Base-by-base conservation (phyloP, 176 grass and related monocot genomes). In the Carex pumila region DNA sequence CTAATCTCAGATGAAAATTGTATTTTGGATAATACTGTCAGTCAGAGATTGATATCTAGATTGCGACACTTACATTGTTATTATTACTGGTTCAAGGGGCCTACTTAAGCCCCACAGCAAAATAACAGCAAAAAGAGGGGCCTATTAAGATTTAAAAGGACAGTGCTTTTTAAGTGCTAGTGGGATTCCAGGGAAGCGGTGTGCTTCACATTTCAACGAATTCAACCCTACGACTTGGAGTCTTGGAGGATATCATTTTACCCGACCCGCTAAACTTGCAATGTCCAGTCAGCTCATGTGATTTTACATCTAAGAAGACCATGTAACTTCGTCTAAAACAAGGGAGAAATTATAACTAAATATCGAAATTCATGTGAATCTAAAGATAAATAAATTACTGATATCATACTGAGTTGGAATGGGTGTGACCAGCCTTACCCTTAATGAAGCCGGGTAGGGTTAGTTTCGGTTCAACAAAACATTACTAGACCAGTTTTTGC, bases 61-160 rank as follows among this genome's bases (percentile, higher is more conserved):
- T 52, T 25, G 70, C 45, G 70, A 74, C 43, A 74, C 70, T 25
- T 74, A 25, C 12, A 72, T 72, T 72, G 69, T 72, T 72, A 72
- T 49, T 13, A 22, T 52, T 49, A 74, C 70, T 13, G 3, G 43
- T 21, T 4, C 45, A 74, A 52, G 71, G 70, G 45, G 11, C 43
- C 71, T 29, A 45, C 43, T 50, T 25, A 50, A 52, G 43, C n/a
- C 39, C 39, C 69, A 71, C 14, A 36, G 31, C 65, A 67, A 67
- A 34, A 67, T 67, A 14, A 67, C 36, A 49, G 41, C 39, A 72
- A 68, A 68, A 68, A n/a, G 70, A 49, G 21, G 21, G 43, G 71
- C 45, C 43, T 14, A 74, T n/a, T 49, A 13, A 25, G 43, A 74
- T 74, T 67, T 50, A 50, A 13, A 52, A 74, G 71, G 71, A 74